These are phyloP conservation scores for Entomortierella lignicola DNA, from an alignment of 192 early-diverging fungal species.

Conservation along the genomic window DNA sequence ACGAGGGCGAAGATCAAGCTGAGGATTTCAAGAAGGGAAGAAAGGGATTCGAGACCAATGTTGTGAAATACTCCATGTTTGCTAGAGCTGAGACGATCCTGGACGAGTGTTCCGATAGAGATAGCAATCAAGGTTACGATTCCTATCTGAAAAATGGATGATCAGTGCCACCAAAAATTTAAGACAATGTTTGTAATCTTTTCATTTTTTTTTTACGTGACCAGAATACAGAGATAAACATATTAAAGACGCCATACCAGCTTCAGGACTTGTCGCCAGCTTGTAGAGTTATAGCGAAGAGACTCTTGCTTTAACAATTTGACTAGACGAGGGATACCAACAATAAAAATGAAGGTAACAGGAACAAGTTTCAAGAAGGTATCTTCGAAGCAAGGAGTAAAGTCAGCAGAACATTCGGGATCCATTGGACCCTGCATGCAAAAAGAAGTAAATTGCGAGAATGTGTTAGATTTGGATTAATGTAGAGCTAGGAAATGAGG, in stretches of 20 bases:
- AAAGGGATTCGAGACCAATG: slow-evolving; percentile 25
- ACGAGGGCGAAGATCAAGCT: slow-evolving; percentile 44
- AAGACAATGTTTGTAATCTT: no score
- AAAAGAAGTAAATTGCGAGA: not conserved
- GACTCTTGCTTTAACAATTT: slow-evolving; percentile 8
- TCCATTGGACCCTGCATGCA: slow-evolving; percentile 57
- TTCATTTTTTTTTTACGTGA: no score
- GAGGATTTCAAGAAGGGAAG: slow-evolving; percentile 10
- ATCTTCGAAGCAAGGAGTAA: slow-evolving; percentile 59
- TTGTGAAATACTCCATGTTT: not conserved
- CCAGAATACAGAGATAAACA: no score
- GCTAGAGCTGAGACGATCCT: not conserved
- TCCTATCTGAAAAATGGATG: slow-evolving; percentile 9
- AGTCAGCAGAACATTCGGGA: slow-evolving; percentile 43
- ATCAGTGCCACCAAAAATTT: no score
- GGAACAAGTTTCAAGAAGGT: slow-evolving; percentile 20
- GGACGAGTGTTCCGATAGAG: not conserved
- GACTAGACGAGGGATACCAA: slow-evolving; percentile 15
- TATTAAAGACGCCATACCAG: slow-evolving; percentile 8
- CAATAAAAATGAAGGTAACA: slow-evolving; percentile 11
- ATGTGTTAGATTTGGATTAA: not conserved
- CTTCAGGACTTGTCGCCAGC: slow-evolving; percentile 38
- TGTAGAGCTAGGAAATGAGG: not conserved
- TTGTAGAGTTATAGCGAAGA: slow-evolving; percentile 9
- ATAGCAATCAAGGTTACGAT: slow-evolving; percentile 18